Conservation (phyloP, 805 yeast species). For the Sugiyamaella floridensis region DNA sequence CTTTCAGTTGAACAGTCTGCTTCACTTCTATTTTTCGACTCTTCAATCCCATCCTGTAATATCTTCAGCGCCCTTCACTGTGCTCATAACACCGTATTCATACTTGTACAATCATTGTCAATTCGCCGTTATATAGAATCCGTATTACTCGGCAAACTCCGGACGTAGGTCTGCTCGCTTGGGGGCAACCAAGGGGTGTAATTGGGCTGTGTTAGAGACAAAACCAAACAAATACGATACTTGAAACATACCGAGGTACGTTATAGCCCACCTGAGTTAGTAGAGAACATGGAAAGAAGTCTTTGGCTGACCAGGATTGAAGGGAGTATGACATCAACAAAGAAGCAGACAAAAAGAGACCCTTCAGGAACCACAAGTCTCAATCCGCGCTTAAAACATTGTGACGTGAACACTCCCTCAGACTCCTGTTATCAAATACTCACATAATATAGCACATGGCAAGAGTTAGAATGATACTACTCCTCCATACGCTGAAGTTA, state of each 20-base stretch:
- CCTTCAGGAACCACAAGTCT: no score
- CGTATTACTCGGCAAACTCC: slow-evolving; percentile 43
- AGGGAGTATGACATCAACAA: neutral
- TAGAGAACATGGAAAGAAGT: neutral
- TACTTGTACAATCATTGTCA: no score
- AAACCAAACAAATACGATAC: neutral
- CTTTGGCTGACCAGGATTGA: neutral
- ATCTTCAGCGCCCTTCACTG: no score
- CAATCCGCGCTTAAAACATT: no score
- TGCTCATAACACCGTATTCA: no score
- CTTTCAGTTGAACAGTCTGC: no score
- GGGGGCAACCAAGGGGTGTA: slow-evolving; percentile 88
- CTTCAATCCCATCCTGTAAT: no score
- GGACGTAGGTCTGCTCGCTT: slow-evolving; percentile 87
- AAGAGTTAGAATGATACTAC: slow-evolving; percentile 58
- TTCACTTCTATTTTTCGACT: no score
- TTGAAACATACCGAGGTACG: slow-evolving; percentile 45
- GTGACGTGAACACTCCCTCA: neutral
- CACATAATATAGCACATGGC: slow-evolving; percentile 72
- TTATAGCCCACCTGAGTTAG: slow-evolving; percentile 63
- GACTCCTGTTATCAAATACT: slow-evolving; percentile 2
- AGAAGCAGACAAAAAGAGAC: no score
- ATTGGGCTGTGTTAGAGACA: slow-evolving; percentile 37
- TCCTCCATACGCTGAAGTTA: slow-evolving; percentile 47
- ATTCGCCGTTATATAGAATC: no score